These are phyloP conservation scores for Talaromyces amestolkiae DNA, from an alignment of 2,329 filamentous ascomycete species.

Conservation along the genomic window DNA sequence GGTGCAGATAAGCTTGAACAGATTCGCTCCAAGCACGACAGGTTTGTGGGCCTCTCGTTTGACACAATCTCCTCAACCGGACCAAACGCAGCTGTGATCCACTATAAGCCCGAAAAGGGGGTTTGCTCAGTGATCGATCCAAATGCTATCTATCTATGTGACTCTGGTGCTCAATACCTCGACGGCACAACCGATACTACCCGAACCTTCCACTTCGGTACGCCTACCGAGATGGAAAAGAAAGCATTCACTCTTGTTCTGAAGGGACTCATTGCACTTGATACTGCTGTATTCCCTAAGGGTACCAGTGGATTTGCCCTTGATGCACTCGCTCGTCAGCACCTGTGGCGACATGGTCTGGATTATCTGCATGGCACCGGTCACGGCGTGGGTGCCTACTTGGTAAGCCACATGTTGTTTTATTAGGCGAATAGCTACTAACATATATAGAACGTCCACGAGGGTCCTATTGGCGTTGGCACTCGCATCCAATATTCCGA, in stretches of 20 bases:
- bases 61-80: conserved; percentile 95
- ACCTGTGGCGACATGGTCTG: conserved; percentile 86
- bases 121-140: conserved; percentile 82
- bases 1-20: conserved; percentile 87
- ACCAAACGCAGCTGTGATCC: conserved; percentile 88
- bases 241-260: conserved; percentile 91
- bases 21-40: conserved; percentile 57
- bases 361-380: conserved; percentile 97
- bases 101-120: conserved; percentile 85
- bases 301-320: conserved; percentile 91
- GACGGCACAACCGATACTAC: conserved; percentile 97
- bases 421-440: background rate
- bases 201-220: conserved; percentile 85
- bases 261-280: conserved; percentile 88
- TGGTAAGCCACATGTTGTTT: conserved; percentile 44
- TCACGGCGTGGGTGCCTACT: conserved; percentile 88
- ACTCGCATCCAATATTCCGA: conserved; percentile 89
- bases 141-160: conserved; percentile 84
- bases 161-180: conserved; percentile 93
- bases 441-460: conserved; percentile 72
- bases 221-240: conserved; percentile 76
- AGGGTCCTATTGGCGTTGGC: conserved; percentile 94
- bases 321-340: conserved; percentile 83
- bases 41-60: conserved; percentile 89
- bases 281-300: conserved; percentile 85